A percentile compares a stretch with the other conserved stretches of the same genome.
Evolutionary conservation across 495 filamentous ascomycete genomes (phyloP).

Genomic region (Cetradonia linearis): DNA sequence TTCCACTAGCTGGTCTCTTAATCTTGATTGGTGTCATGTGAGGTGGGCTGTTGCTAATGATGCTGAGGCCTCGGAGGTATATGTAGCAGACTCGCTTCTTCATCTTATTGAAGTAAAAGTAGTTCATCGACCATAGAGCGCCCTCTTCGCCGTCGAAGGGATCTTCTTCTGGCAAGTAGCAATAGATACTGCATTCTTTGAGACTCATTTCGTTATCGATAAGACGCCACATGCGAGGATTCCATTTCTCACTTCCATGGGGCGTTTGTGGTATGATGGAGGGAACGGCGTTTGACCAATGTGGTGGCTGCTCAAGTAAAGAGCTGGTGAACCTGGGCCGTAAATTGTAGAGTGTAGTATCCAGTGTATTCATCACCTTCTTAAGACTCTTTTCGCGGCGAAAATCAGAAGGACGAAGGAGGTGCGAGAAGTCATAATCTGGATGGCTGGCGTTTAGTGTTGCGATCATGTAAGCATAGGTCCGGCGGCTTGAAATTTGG

Average conservation of each 20-base stretch:
- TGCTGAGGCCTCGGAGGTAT: constrained; percentile 75
- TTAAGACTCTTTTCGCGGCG: constrained; percentile 63
- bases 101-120: constrained; percentile 93
- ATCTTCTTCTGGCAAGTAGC: constrained; percentile 73
- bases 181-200: constrained; percentile 73
- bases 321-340: constrained; percentile 45
- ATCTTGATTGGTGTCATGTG: constrained; percentile 30
- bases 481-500: constrained; percentile 76
- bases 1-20: constrained; percentile 32
- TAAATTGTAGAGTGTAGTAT: constrained; percentile 75
- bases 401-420: constrained; percentile 81
- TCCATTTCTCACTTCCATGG: constrained; percentile 48
- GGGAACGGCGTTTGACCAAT: constrained; percentile 21
- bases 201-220: constrained; percentile 89
- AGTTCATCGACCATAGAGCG: constrained; percentile 88
- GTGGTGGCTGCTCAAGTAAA: constrained; percentile 21
- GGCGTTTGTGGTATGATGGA: constrained; percentile 27
- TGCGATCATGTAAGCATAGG: constrained; percentile 91
- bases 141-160: constrained; percentile 84
- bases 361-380: constrained; percentile 70
- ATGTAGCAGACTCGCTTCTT: constrained; percentile 92
- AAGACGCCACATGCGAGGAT: constrained; percentile 75
- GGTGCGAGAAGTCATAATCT: constrained; percentile 94
- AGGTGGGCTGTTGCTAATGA: constrained; percentile 57
- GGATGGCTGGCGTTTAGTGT: constrained; percentile 96